phyloP scores from a whole-genome alignment of 148 eudicot species.

The Vaccinium corymbosum region DNA sequence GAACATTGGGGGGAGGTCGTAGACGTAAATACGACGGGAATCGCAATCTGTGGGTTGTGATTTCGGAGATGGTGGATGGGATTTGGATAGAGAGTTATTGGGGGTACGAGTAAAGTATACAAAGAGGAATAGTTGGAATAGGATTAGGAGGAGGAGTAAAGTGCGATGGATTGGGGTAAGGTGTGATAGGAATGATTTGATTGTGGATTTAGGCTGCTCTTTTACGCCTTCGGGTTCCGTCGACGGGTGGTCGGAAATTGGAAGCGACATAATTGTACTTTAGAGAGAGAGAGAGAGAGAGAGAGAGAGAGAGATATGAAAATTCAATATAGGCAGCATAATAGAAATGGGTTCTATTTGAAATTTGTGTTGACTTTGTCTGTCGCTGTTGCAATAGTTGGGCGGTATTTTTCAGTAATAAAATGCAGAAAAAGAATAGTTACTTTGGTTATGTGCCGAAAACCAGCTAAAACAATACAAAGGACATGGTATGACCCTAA shows the following conservation, averaged over 20 bases:
- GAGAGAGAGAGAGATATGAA: no score
- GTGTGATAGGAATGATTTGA: slow-evolving; percentile 13
- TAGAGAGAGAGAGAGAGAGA: slow-evolving; percentile 1
- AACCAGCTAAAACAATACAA: no score
- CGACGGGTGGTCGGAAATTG: not conserved
- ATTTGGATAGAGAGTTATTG: slow-evolving; percentile 14
- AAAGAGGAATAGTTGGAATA: slow-evolving; percentile 54
- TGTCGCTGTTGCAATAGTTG: no score
- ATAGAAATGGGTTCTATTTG: slow-evolving; percentile 27
- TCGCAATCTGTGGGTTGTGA: not conserved
- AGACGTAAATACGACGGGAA: slow-evolving; percentile 53
- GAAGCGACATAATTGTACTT: not conserved
- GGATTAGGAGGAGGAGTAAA: slow-evolving; percentile 47
- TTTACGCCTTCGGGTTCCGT: slow-evolving; percentile 10
- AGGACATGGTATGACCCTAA: no score
- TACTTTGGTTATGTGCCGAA: no score
- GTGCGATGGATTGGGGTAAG: slow-evolving; percentile 9
- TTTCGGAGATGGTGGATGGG: not conserved
- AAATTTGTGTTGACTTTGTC: no score
- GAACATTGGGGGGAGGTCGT: slow-evolving; percentile 56
- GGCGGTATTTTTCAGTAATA: no score
- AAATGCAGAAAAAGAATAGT: no score
- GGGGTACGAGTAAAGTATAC: slow-evolving; percentile 31
- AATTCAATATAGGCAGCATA: no score
- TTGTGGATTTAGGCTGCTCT: slow-evolving; percentile 23